phyloP scores from a whole-genome alignment of 2,329 filamentous ascomycete species.

The Juglanconis oblonga region DNA sequence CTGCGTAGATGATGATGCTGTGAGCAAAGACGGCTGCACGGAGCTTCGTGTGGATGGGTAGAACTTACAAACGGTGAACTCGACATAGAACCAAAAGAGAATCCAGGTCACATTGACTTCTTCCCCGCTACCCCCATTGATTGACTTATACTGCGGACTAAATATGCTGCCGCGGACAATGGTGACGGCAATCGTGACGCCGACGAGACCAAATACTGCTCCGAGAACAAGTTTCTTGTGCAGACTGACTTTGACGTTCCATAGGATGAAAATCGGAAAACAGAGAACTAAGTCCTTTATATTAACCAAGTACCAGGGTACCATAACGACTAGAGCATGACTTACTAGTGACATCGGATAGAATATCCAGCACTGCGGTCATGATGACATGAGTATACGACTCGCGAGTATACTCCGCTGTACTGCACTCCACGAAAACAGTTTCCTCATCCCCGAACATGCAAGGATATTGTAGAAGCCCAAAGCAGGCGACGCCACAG shows the following conservation, averaged over 20 bases:
- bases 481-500: conserved; percentile 4
- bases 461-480: conserved; percentile 13
- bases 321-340: background rate
- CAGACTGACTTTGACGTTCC: conserved; percentile 14
- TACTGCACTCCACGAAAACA: conserved; percentile 13
- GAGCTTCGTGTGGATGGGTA: background rate
- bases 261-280: conserved; percentile 20
- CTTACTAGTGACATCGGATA: conserved; percentile 19
- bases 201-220: conserved; percentile 18
- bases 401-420: background rate
- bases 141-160: conserved; percentile 11
- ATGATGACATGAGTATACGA: conserved; percentile 2
- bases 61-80: conserved; percentile 16
- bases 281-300: conserved; percentile 9
- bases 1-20: background rate
- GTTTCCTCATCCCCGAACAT: conserved; percentile 12
- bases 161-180: conserved; percentile 21
- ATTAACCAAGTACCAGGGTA: background rate
- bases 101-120: conserved; percentile 11
- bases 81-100: conserved; percentile 21
- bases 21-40: background rate
- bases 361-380: conserved; percentile 11
- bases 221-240: conserved; percentile 20
- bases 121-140: background rate
- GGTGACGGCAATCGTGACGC: conserved; percentile 20